Evolutionary conservation across 2,329 filamentous ascomycete genomes (phyloP), one percentile per base, ranked within the genome.

Genomic region (Penicillium occitanis): DNA sequence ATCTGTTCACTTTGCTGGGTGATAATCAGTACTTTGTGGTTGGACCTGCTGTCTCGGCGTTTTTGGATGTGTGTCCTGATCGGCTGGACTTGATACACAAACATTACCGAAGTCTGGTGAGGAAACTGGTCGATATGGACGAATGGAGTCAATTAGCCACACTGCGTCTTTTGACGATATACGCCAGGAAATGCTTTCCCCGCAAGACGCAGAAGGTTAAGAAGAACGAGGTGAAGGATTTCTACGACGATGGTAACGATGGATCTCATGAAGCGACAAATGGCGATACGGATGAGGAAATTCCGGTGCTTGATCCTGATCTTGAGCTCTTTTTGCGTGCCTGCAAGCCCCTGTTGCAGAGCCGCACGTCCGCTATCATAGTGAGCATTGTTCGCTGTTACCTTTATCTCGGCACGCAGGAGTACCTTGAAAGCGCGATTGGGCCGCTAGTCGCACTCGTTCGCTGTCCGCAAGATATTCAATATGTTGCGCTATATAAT

Each of bases 1-100:
- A 94, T 72, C 81, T 99, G 3, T 84, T 87, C 3, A 88, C 85
- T 0, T 81, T 99, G 40, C 81, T 99, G 6, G 92, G 90, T 0
- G 95, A 99, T 80, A 92, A 90, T 77, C 94, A 97, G 75, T 98
- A 97, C 79, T 97, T 92, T 76, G 95, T 99, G n/a, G 91, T 92
- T 2, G 95, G 95, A 1, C 93, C 95, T 2, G 95, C 95, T 0
- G 92, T 98, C 3, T 88, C 90, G 44, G 91, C 95, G 0, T 97
- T 96, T 73, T 79, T 96, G 77, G 92, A 97, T 70, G 84, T 98
- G 33, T 98, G 94, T 70, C 93, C 95, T 0, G 90, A 96, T 17
- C 85, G 91, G 63, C 85, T 97, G 69, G 93, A 97, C 75, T 81
- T 99, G 67, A 88, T 99, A 71, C 95, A 99, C 78, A 89, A 90